These are phyloP conservation scores for Colletotrichum liaoningense DNA, from an alignment of 2,329 filamentous ascomycete genomes.

Conservation along the genomic window DNA sequence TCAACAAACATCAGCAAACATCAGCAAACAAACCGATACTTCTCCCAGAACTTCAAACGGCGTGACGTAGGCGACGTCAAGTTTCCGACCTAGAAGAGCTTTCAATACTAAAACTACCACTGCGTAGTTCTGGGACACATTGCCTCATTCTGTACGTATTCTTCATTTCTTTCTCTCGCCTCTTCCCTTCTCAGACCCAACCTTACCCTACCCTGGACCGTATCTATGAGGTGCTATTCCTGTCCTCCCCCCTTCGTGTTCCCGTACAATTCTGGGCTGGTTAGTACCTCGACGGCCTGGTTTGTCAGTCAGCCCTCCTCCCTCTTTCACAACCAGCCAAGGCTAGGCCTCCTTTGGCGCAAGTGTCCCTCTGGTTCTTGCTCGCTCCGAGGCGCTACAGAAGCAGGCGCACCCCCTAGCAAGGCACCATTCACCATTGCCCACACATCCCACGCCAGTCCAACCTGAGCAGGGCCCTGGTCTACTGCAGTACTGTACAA, in stretches of 20 bases:
- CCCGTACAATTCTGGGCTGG: constrained; percentile 8
- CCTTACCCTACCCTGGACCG: background rate
- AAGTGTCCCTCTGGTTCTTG: constrained; percentile 34
- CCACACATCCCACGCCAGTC: constrained; percentile 13
- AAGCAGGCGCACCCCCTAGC: constrained; percentile 32
- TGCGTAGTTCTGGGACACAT: background rate
- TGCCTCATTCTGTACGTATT: constrained; percentile 17
- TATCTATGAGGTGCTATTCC: constrained; percentile 9
- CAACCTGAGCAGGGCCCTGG: constrained; percentile 26
- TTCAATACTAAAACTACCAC: background rate
- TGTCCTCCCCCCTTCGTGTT: constrained; percentile 6
- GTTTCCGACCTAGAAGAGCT: background rate
- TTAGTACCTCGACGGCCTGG: constrained; percentile 9
- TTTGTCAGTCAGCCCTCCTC: constrained; percentile 32
- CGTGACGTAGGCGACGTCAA: constrained; percentile 8
- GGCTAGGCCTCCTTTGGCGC: constrained; percentile 23
- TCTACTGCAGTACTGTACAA: constrained; percentile 14
- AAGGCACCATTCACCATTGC: constrained; percentile 30
- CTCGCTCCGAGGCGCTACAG: constrained; percentile 20
- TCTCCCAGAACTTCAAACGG: background rate
- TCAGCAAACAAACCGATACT: background rate
- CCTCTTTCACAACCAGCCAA: constrained; percentile 29
- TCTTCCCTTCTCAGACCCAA: background rate
- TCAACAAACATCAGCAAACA: background rate
- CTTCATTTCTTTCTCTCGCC: background rate